These are phyloP conservation scores for Suhomyces emberorum DNA, from an alignment of 805 yeast genomes.

Conservation along the genomic window DNA sequence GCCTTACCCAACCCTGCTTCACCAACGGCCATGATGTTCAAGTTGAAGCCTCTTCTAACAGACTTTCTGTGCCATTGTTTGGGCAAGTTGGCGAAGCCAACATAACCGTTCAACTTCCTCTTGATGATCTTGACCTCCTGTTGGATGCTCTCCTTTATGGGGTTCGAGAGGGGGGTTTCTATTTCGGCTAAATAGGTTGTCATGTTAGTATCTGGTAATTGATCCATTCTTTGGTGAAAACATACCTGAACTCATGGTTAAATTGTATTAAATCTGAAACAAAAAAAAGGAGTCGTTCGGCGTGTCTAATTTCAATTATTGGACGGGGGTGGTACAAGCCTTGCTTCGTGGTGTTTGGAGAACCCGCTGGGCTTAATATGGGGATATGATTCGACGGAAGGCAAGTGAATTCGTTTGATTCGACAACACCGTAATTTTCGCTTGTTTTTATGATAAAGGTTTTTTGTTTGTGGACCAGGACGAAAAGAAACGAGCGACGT, in stretches of 20 bases:
- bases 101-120: slow-evolving; percentile 85
- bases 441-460: slow-evolving; percentile 1
- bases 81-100: slow-evolving; percentile 96
- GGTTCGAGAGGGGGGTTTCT: slow-evolving; percentile 8
- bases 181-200: slow-evolving; percentile 10
- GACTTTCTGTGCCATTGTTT: slow-evolving; percentile 98
- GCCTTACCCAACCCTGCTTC: slow-evolving; percentile 92
- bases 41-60: slow-evolving; percentile 71
- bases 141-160: slow-evolving; percentile 13
- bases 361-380: too few relatives aligned
- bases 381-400: too few relatives aligned
- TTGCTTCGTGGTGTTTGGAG: too few relatives aligned
- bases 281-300: neutral
- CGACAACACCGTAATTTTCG: neutral
- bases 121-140: slow-evolving; percentile 61
- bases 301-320: slow-evolving; percentile 1
- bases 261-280: neutral
- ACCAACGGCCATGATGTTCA: slow-evolving; percentile 88
- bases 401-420: too few relatives aligned
- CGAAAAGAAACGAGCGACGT: slow-evolving; percentile 2
- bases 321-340: too few relatives aligned
- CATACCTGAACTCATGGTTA: slow-evolving; percentile 4
- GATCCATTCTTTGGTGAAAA: neutral
- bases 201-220: slow-evolving; percentile 3
- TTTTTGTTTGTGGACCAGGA: slow-evolving; percentile 1